phyloP scores from a whole-genome alignment of 768 basidiomycete genomes.

The Mycena floridula region DNA sequence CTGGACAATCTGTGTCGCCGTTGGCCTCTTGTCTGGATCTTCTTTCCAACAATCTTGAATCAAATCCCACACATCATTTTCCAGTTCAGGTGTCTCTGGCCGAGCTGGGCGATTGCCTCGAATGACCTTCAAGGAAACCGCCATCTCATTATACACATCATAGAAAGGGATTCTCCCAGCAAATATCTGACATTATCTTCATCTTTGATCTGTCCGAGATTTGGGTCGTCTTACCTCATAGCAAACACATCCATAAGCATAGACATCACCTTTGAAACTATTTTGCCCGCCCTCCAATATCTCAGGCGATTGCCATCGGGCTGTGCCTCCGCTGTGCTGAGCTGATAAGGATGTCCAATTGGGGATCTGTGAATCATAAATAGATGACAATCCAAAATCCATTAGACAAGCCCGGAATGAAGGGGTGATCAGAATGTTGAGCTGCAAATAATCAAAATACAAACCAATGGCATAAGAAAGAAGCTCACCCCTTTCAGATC shows the following conservation, averaged over 20 bases:
- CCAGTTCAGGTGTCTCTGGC: not conserved
- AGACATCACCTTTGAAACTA: not conserved
- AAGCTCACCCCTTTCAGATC: slow-evolving; percentile 14
- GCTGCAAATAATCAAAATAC: not conserved
- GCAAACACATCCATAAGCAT: not conserved
- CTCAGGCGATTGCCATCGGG: slow-evolving; percentile 2
- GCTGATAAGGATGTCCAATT: not conserved
- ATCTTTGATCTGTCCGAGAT: too few relatives aligned
- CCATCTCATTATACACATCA: not conserved
- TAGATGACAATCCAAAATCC: slow-evolving; percentile 5
- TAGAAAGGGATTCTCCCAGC: not conserved
- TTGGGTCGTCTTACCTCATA: not conserved
- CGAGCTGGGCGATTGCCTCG: not conserved
- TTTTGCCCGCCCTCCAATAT: not conserved
- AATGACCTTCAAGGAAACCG: not conserved
- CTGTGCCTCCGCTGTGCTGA: not conserved
- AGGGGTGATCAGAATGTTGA: slow-evolving; percentile 5
- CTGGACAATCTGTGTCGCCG: not conserved
- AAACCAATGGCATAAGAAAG: not conserved
- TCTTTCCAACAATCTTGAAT: not conserved
- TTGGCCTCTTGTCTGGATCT: not conserved
- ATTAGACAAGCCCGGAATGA: not conserved
- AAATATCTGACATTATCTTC: not conserved
- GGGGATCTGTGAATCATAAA: not conserved
- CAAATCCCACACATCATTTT: not conserved